Evolutionary conservation across 805 yeast species (phyloP), one percentile per base, ranked within the genome.

Genomic region (Schwanniomyces vanrijiae): DNA sequence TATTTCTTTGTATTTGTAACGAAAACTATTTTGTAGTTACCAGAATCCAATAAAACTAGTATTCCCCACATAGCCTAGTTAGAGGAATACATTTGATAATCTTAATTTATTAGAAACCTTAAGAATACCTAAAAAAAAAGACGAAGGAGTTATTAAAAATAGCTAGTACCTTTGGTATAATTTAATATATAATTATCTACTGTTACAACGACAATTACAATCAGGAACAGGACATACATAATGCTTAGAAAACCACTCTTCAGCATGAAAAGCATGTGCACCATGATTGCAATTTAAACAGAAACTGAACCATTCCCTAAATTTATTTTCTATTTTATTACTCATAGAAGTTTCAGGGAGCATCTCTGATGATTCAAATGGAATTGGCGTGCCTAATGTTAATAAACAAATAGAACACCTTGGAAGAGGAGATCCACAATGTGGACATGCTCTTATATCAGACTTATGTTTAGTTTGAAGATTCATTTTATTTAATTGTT

Each of bases 151-250:
- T n/a, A n/a, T n/a, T n/a, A n/a, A n/a, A n/a, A n/a, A n/a, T n/a
- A n/a, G n/a, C n/a, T n/a, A n/a, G n/a, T n/a, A n/a, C n/a, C n/a
- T n/a, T n/a, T n/a, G n/a, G n/a, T n/a, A n/a, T n/a, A n/a, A n/a
- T n/a, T n/a, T n/a, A n/a, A n/a, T n/a, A n/a, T 26, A 7, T 7
- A 26, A 8, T 53, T 61, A 72, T 52, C 73, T 76, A 55, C 78
- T 82, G 56, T 86, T 86, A 64, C 98, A 92, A 42, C 81, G 73
- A 59, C 99, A 92, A 35, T 76, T 73, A 59, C 99, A 92, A 37
- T 90, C 96, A 0, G 97, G 97, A 2, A 92, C 96, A 0, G 99
- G 97, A 59, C 99, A 92, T 1, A 88, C 81, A 46, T 80, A 81
- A 58, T 91, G 96, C 62, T 84, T 85, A 21, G 85, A 78, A 63